Evolutionary conservation across 768 basidiomycete species (phyloP), one percentile per base, ranked within the genome.

Genomic region (Trametes sanguinea): DNA sequence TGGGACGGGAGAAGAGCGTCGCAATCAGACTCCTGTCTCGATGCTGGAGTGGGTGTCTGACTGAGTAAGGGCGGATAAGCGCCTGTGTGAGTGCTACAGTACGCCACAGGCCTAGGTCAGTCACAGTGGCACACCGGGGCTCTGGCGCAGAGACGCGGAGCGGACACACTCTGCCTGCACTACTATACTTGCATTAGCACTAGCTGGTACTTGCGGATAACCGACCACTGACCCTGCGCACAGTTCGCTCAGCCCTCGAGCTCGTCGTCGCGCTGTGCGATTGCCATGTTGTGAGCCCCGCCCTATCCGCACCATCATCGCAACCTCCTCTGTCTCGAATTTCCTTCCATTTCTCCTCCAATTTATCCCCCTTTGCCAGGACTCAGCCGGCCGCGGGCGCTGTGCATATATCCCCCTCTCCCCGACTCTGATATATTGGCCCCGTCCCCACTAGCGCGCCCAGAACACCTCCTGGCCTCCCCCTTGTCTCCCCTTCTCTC

Each of bases 221-320:
- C 13, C 13, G 8, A 39, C 8, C n/a, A 5, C 47, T 48, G 47
- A 29, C 11, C 10, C 47, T 10, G 22, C 27, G 10, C 22, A 22
- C 22, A 22, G 22, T 22, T 22, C 22, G 22, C 22, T 22, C 22
- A 22, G 22, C 22, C 22, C 22, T 22, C 22, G 22, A 22, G 22
- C 44, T 40, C 30, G 11, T 44, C 54, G 42, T 27, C 9, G 29
- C 33, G 1, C 45, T 63, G 55, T 45, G 17, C 55, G 51, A 46
- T 63, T 63, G 51, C 52, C 62, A 58, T 63, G 62, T 58, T 63
- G 45, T 63, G 42, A 50, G 39, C 16, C n/a, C 54, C 50, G 35
- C 51, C 39, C 22, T 47, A 32, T 46, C 43, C 30, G 39, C 37
- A 9, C 48, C 53, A 10, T 40, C 47, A 16, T 35, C 42, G 11